These are phyloP conservation scores for Diplodia mutila DNA, from an alignment of 2,329 filamentous ascomycete species.

Conservation along the genomic window DNA sequence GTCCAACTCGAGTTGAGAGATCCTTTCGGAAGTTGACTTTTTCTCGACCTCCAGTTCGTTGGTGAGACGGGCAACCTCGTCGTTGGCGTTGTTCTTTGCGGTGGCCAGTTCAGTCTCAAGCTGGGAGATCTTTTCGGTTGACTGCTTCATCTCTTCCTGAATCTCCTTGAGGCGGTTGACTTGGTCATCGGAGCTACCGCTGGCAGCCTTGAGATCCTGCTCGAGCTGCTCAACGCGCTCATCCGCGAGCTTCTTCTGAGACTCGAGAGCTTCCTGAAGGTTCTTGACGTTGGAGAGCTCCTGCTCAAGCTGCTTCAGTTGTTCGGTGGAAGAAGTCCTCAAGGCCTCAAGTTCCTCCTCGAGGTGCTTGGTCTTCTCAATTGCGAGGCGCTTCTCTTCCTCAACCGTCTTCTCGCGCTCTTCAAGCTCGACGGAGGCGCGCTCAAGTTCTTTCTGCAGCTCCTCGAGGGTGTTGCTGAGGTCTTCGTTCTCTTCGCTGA, in stretches of 20 bases:
- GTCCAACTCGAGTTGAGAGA: constrained; percentile 10
- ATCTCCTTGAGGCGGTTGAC: constrained; percentile 12
- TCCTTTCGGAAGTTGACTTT: not conserved
- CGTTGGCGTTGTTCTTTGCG: constrained; percentile 13
- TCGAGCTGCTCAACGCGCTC: constrained; percentile 17
- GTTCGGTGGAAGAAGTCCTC: constrained; percentile 10
- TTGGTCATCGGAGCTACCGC: constrained; percentile 2
- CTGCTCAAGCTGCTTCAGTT: constrained; percentile 6
- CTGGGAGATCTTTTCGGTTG: constrained; percentile 21
- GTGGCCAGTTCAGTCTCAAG: constrained; percentile 10
- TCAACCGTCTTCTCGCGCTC: constrained; percentile 19
- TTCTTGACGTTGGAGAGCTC: constrained; percentile 18
- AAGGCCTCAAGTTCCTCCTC: constrained; percentile 16
- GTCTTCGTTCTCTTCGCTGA: constrained; percentile 22
- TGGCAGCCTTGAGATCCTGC: constrained; percentile 19
- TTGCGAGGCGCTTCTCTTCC: constrained; percentile 22
- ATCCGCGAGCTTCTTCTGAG: constrained; percentile 12
- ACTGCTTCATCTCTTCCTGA: constrained; percentile 20
- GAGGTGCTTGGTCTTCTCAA: constrained; percentile 18
- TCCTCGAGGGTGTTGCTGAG: constrained; percentile 18
- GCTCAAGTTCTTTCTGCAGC: constrained; percentile 23
- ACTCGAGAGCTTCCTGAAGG: constrained; percentile 14
- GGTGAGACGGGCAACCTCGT: constrained; percentile 14
- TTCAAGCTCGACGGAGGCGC: constrained; percentile 17
- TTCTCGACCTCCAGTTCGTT: constrained; percentile 18